Conservation (phyloP, 768 basidiomycete genomes). For the Psilocybe cyanescens region DNA sequence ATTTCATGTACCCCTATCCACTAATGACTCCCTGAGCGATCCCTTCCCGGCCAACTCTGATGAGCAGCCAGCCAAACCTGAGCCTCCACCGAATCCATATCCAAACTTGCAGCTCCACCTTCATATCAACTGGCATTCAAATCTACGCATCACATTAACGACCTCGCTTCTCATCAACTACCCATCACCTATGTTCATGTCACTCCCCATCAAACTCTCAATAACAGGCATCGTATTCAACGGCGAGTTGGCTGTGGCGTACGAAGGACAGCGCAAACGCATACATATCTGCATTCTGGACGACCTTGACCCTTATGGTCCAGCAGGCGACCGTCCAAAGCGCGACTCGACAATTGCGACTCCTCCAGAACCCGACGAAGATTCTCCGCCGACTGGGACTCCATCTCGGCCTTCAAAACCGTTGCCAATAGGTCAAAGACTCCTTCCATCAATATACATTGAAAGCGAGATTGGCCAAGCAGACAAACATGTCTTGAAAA, state of each 20-base stretch:
- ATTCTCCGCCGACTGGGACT: conserved; percentile 37
- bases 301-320: conserved; percentile 84
- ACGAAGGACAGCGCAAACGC: conserved; percentile 80
- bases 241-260: conserved; percentile 89
- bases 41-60: conserved; percentile 24
- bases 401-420: conserved; percentile 60
- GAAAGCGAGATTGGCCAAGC: conserved; percentile 97
- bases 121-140: conserved; percentile 83
- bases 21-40: conserved; percentile 21
- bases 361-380: conserved; percentile 69
- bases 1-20: conserved; percentile 6
- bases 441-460: conserved; percentile 87
- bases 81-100: conserved; percentile 37
- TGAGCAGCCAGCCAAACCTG: conserved; percentile 16
- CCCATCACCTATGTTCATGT: conserved; percentile 96
- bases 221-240: conserved; percentile 87
- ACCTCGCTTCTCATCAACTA: conserved; percentile 97
- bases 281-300: conserved; percentile 91
- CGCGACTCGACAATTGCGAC: conserved; percentile 50
- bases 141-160: conserved; percentile 85
- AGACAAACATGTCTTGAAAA: conserved; percentile 94
- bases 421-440: conserved; percentile 77
- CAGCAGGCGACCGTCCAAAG: conserved; percentile 57
- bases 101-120: conserved; percentile 91
- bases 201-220: conserved; percentile 92